Conservation (phyloP, 495 filamentous ascomycete species). For the Lichina pygmaea region DNA sequence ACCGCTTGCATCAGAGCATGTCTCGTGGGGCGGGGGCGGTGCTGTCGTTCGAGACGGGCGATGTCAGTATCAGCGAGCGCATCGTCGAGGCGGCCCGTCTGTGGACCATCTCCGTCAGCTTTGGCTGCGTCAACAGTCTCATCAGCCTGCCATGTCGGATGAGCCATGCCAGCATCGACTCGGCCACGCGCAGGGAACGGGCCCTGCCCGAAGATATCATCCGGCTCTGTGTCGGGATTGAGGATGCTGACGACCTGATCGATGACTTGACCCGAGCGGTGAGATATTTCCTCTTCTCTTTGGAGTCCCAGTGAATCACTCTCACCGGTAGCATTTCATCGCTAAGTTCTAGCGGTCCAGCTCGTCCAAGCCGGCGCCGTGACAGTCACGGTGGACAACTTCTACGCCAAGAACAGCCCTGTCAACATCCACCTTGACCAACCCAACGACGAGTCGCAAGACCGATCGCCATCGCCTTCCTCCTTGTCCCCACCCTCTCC, state of each 20-base stretch:
- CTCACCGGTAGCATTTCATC: background rate
- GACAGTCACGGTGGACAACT: conserved; percentile 50
- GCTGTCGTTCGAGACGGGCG: conserved; percentile 83
- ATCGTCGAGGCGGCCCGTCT: conserved; percentile 81
- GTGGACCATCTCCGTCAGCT: conserved; percentile 88
- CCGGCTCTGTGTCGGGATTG: conserved; percentile 83
- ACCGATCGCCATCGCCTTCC: too few relatives aligned
- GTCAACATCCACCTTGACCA: too few relatives aligned
- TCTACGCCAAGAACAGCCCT: conserved; percentile 25
- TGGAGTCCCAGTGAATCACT: background rate
- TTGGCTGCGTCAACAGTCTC: conserved; percentile 91
- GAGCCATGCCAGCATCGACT: conserved; percentile 97
- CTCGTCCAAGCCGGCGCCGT: conserved; percentile 87
- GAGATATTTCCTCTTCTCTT: conserved; percentile 17
- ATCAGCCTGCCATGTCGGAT: conserved; percentile 99
- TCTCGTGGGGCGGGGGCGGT: conserved; percentile 84
- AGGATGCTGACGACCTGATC: conserved; percentile 77
- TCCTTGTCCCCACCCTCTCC: too few relatives aligned
- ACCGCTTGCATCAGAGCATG: conserved; percentile 85
- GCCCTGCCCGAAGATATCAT: conserved; percentile 93
- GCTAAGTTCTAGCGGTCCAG: conserved; percentile 15
- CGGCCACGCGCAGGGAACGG: conserved; percentile 68
- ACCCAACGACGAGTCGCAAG: too few relatives aligned
- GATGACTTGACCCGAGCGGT: conserved; percentile 79
- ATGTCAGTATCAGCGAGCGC: conserved; percentile 52